Evolutionary conservation across 257 asterid species (phyloP), one percentile per base, ranked within the genome.

Genomic region (Ehretia macrophylla): DNA sequence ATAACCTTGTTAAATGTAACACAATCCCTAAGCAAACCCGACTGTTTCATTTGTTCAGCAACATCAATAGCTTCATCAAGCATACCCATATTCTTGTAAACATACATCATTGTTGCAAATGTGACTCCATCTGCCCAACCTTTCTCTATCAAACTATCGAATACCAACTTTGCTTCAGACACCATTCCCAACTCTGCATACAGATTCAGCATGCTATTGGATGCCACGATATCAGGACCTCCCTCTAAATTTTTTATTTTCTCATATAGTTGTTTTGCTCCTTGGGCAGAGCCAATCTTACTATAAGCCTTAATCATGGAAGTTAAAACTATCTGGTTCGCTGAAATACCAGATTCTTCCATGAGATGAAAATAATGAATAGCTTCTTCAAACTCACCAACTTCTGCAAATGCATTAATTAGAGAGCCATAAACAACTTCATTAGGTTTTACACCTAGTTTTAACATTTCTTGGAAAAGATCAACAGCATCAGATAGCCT

Each of bases 61-160:
- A 92, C 84, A 45, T 73, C 85, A 56, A 88, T 68, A 64, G 95
- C 95, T 70, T 84, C 83, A 21, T 83, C 83, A 14, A 84, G 85
- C 98, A 86, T 85, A 51, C 97, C 97, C 96, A 85, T 79, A 76
- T 82, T 92, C 82, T 78, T 85, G 65, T 85, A 88, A 23, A 69
- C 92, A 65, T 82, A 77, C 76, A 88, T 92, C 95, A 92, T 85
- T 42, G 95, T 86, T 4, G 95, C 90, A 42, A 83, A 92, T 3
- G 95, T 85, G 50, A 85, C 85, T 61, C 83, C 90, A 49, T 92
- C 95, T 0, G 95, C 98, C 59, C 54, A 46, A 8, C 70, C 72
- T 66, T 59, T 74, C 68, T 70, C 75, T 71, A 72, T 72, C 74
- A 92, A 62, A 61, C 66, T 32, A 63, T 75, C 74, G 62, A 75